Percentiles rank a stretch among this genome's conserved stretches.
Conservation (phyloP, 305 asterid species). For the Ajuga reptans region DNA sequence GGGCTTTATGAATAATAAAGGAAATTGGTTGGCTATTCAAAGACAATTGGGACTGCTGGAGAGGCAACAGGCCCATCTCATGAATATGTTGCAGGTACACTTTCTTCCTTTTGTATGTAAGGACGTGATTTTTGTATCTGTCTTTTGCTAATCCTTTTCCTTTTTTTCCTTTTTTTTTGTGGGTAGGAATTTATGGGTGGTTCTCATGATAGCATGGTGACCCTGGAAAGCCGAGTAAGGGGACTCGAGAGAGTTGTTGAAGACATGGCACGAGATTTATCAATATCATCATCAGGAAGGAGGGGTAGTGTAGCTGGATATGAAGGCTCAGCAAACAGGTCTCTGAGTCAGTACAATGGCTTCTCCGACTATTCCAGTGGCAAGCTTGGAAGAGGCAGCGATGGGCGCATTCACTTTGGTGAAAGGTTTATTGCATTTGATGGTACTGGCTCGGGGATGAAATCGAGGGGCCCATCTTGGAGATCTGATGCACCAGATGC, state of each 20-base stretch:
- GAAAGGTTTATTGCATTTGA: slow-evolving; percentile 64
- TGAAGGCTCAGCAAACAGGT: slow-evolving; percentile 62
- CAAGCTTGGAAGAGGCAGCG: slow-evolving; percentile 58
- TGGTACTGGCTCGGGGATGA: slow-evolving; percentile 47
- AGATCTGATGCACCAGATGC: slow-evolving; percentile 61
- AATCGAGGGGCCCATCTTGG: slow-evolving; percentile 69
- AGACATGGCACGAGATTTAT: slow-evolving; percentile 90
- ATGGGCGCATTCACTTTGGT: slow-evolving; percentile 54
- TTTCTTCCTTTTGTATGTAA: slow-evolving; percentile 5
- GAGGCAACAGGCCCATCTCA: slow-evolving; percentile 90
- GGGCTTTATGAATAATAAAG: slow-evolving; percentile 59
- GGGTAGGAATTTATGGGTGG: slow-evolving; percentile 95
- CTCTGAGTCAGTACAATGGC: slow-evolving; percentile 65
- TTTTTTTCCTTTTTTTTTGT: neutral
- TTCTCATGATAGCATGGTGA: slow-evolving; percentile 89
- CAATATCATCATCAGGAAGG: slow-evolving; percentile 72
- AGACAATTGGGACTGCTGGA: slow-evolving; percentile 82
- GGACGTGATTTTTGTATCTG: slow-evolving; percentile 14
- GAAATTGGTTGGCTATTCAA: slow-evolving; percentile 91
- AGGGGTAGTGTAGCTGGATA: slow-evolving; percentile 58
- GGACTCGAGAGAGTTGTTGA: slow-evolving; percentile 98
- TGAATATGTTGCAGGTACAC: slow-evolving; percentile 89
- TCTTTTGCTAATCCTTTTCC: slow-evolving; percentile 21
- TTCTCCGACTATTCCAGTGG: slow-evolving; percentile 70
- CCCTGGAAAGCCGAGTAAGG: slow-evolving; percentile 89